Evolutionary conservation across 2,329 filamentous ascomycete species (phyloP).

Genomic region (Cladosporium colombiae): DNA sequence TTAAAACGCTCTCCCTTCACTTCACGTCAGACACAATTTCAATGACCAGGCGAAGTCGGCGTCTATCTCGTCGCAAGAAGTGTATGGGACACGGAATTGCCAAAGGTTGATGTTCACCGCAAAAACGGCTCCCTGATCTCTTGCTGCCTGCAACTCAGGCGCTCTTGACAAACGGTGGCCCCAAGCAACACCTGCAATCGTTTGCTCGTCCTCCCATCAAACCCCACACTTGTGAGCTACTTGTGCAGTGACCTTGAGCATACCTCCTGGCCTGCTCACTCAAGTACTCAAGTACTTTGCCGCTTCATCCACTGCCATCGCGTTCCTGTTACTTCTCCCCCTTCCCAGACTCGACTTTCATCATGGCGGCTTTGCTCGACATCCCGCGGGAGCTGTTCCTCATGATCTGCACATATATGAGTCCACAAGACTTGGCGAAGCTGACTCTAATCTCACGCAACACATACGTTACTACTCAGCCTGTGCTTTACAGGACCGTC

Average conservation of each 20-base stretch:
- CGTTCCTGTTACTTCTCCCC: not conserved
- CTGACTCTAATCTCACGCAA: conserved; percentile 24
- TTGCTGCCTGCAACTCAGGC: not conserved
- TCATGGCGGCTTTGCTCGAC: conserved; percentile 23
- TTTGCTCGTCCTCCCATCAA: not conserved
- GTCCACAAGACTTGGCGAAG: conserved; percentile 21
- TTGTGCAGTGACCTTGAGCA: not conserved
- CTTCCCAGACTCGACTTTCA: not conserved
- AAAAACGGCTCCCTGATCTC: not conserved
- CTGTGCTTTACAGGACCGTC: conserved; percentile 25
- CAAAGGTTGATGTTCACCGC: not conserved
- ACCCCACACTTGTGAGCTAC: not conserved
- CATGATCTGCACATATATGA: conserved; percentile 24
- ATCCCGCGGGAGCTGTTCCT: conserved; percentile 31
- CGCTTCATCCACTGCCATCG: not conserved
- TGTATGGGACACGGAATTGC: not conserved
- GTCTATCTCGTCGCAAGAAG: not conserved
- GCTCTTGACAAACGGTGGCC: not conserved
- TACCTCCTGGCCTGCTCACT: not conserved
- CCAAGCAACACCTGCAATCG: not conserved
- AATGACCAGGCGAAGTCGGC: not conserved
- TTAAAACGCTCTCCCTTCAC: not conserved
- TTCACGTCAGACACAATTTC: not conserved
- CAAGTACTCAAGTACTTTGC: not conserved
- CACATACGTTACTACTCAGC: conserved; percentile 28